Conservation (phyloP, 2,329 filamentous ascomycete species). For the Colletotrichum kahawae region DNA sequence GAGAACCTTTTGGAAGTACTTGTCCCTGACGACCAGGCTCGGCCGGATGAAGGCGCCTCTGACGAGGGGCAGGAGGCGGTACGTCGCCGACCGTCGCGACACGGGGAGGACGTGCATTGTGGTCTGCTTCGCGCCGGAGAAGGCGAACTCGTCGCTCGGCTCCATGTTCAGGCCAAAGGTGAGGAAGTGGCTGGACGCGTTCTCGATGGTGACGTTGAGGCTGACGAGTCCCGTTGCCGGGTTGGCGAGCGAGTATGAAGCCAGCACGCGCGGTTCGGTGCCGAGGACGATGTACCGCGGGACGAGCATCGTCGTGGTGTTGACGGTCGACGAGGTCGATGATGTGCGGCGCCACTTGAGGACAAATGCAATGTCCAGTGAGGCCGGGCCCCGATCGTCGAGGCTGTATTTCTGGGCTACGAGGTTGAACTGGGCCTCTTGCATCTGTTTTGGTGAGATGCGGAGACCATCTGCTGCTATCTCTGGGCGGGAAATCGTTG, state of each 20-base stretch:
- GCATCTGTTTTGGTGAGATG: slow-evolving; percentile 70
- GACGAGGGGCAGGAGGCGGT: slow-evolving; percentile 73
- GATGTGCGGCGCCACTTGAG: slow-evolving; percentile 76
- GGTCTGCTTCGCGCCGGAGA: slow-evolving; percentile 84
- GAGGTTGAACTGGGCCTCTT: slow-evolving; percentile 75
- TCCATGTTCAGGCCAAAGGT: slow-evolving; percentile 95
- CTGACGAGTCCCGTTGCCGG: slow-evolving; percentile 42
- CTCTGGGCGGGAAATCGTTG: slow-evolving; percentile 42
- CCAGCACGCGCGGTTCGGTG: slow-evolving; percentile 85
- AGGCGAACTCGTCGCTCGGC: slow-evolving; percentile 88
- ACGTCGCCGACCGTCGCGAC: slow-evolving; percentile 75
- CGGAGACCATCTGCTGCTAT: slow-evolving; percentile 47
- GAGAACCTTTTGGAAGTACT: slow-evolving; percentile 91
- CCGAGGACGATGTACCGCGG: slow-evolving; percentile 82
- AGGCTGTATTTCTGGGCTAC: slow-evolving; percentile 77
- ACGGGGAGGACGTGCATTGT: slow-evolving; percentile 83
- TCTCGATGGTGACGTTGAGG: slow-evolving; percentile 76
- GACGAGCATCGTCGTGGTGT: slow-evolving; percentile 74
- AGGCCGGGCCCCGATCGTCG: slow-evolving; percentile 79
- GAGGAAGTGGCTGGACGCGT: slow-evolving; percentile 91
- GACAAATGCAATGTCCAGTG: slow-evolving; percentile 75
- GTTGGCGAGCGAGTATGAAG: slow-evolving; percentile 53
- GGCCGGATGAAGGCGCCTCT: slow-evolving; percentile 73
- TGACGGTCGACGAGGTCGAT: slow-evolving; percentile 38
- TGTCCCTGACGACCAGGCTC: slow-evolving; percentile 79